Evolutionary conservation across 768 basidiomycete species (phyloP).

Genomic region (Tremella fuciformis): DNA sequence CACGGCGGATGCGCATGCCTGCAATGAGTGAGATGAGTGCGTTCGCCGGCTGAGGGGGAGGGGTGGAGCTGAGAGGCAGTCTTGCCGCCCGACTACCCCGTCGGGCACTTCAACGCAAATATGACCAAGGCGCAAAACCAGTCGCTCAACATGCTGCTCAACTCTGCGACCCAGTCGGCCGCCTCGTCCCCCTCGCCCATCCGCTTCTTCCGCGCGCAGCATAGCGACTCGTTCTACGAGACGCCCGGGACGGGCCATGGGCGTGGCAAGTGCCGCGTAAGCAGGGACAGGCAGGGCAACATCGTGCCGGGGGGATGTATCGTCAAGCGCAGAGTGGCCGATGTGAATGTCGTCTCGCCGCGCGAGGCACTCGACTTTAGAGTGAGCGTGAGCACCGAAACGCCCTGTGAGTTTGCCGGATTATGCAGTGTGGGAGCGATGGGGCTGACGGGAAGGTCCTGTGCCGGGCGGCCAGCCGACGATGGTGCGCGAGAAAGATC

Average conservation of each 20-base stretch:
- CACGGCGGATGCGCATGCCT: slow-evolving; percentile 29
- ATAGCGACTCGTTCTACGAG: slow-evolving; percentile 74
- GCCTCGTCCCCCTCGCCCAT: slow-evolving; percentile 58
- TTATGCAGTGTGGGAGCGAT: background rate
- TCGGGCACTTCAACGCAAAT: slow-evolving; percentile 82
- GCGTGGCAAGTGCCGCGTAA: slow-evolving; percentile 70
- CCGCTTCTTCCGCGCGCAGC: slow-evolving; percentile 70
- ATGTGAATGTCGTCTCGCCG: slow-evolving; percentile 83
- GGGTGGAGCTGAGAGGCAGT: slow-evolving; percentile 56
- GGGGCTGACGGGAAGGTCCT: slow-evolving; percentile 22
- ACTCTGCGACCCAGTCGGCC: slow-evolving; percentile 48
- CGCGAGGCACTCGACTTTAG: slow-evolving; percentile 84
- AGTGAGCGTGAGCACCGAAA: slow-evolving; percentile 86
- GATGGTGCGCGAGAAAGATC: slow-evolving; percentile 67
- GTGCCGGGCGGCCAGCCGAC: slow-evolving; percentile 28
- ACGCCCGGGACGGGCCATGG: background rate
- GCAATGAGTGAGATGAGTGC: slow-evolving; percentile 40
- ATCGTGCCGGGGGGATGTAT: slow-evolving; percentile 62
- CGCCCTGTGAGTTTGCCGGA: slow-evolving; percentile 63
- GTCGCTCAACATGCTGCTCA: slow-evolving; percentile 82
- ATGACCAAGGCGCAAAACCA: slow-evolving; percentile 91
- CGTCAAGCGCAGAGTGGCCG: slow-evolving; percentile 76
- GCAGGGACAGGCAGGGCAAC: slow-evolving; percentile 68
- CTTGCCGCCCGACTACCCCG: slow-evolving; percentile 61
- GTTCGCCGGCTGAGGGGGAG: slow-evolving; percentile 4